Percentiles rank a stretch among this genome's conserved stretches.
Conservation (phyloP, 768 basidiomycete species). For the Crassisporium funariophilum region DNA sequence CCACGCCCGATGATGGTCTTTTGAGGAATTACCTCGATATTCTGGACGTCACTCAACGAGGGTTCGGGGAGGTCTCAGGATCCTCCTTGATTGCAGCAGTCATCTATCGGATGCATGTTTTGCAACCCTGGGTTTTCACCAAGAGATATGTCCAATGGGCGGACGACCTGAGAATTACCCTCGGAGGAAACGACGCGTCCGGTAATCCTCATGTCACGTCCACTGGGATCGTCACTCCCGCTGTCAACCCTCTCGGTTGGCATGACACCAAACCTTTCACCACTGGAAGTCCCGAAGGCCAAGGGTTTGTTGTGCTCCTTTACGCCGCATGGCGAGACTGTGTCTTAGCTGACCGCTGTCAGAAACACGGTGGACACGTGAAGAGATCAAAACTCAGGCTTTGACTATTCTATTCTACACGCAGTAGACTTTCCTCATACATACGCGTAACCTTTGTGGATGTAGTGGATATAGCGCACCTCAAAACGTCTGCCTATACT, state of each 20-base stretch:
- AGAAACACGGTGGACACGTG: no score
- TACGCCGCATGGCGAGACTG: slow-evolving; percentile 47
- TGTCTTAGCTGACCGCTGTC: no score
- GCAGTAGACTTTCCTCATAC: no score
- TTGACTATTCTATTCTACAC: no score
- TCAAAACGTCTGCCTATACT: no score
- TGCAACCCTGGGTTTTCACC: slow-evolving; percentile 32
- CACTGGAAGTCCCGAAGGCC: slow-evolving; percentile 43
- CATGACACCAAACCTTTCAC: slow-evolving; percentile 33
- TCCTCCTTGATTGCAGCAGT: slow-evolving; percentile 40
- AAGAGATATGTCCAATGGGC: slow-evolving; percentile 38
- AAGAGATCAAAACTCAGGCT: no score
- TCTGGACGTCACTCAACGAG: slow-evolving; percentile 24
- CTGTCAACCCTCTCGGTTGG: slow-evolving; percentile 44
- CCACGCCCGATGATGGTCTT: slow-evolving; percentile 34
- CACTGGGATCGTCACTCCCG: slow-evolving; percentile 35
- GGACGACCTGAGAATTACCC: slow-evolving; percentile 28
- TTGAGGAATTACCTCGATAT: slow-evolving; percentile 45
- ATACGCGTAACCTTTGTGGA: no score
- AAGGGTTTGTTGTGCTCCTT: slow-evolving; percentile 40
- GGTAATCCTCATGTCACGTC: slow-evolving; percentile 31
- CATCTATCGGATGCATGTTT: slow-evolving; percentile 42
- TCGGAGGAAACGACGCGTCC: slow-evolving; percentile 29
- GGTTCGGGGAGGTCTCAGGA: slow-evolving; percentile 49
- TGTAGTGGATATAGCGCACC: no score